Percentiles rank a stretch among this genome's conserved stretches.
Evolutionary conservation across 2,329 filamentous ascomycete genomes (phyloP).

Genomic region (Myriosclerotinia curreyana): DNA sequence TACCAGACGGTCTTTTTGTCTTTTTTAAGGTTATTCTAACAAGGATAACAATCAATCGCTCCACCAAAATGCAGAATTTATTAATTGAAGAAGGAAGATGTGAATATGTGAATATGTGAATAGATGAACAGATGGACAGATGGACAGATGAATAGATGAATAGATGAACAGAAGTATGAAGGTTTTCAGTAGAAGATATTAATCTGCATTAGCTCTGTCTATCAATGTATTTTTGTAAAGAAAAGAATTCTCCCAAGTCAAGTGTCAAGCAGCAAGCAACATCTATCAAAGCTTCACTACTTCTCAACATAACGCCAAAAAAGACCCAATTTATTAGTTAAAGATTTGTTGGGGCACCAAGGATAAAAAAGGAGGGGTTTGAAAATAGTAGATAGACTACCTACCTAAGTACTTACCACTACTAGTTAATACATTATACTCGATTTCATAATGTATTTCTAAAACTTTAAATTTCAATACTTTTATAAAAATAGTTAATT

Average conservation of each 20-base stretch:
- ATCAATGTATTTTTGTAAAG: background rate
- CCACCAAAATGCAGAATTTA: slow-evolving; percentile 16
- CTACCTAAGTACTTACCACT: too few species aligned
- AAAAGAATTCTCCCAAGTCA: background rate
- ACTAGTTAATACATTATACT: too few species aligned
- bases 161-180: background rate
- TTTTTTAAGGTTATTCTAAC: too few species aligned
- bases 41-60: slow-evolving; percentile 15
- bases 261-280: too few species aligned
- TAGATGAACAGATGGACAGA: too few species aligned
- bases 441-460: too few species aligned
- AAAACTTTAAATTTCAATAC: too few species aligned
- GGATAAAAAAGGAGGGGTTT: slow-evolving; percentile 12
- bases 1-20: slow-evolving; percentile 21
- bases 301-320: slow-evolving; percentile 23
- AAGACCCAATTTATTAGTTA: slow-evolving; percentile 19
- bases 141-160: background rate
- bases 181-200: background rate
- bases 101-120: too few species aligned
- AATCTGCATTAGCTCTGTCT: slow-evolving; percentile 6
- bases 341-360: slow-evolving; percentile 22
- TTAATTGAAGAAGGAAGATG: background rate
- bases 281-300: background rate
- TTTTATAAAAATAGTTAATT: too few species aligned
- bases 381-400: too few species aligned